Percentiles rank a stretch among this genome's conserved stretches.
phyloP scores from a whole-genome alignment of 495 filamentous ascomycete species.

The Tuber melanosporum region DNA sequence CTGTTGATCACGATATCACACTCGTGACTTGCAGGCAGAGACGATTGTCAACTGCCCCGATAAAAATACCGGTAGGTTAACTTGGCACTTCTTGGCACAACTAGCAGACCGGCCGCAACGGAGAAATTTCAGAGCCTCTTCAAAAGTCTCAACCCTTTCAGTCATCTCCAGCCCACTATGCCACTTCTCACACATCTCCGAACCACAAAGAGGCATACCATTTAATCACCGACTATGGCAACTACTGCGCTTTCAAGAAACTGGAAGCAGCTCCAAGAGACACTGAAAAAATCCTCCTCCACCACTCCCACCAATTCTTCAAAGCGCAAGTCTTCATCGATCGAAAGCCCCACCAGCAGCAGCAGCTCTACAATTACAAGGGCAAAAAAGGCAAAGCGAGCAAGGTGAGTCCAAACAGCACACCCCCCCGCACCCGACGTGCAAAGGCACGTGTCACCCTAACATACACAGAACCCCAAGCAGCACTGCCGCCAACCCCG shows the following conservation, averaged over 20 bases:
- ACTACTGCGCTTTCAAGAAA: conserved; percentile 31
- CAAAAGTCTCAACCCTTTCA: background rate
- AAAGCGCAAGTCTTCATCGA: conserved; percentile 7
- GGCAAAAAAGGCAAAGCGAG: background rate
- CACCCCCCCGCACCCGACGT: background rate
- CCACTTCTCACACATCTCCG: background rate
- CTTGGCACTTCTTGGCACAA: background rate
- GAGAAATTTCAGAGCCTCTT: background rate
- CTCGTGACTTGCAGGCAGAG: background rate
- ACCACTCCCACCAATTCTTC: background rate
- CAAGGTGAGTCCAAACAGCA: background rate
- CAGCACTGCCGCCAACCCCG: background rate
- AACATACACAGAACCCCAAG: background rate
- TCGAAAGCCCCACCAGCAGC: background rate
- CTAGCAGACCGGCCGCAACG: background rate
- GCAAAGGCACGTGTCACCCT: conserved; percentile 30
- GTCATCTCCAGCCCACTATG: background rate
- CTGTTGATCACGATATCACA: background rate
- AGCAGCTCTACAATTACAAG: background rate
- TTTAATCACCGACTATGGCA: conserved; percentile 14
- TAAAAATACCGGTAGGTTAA: background rate
- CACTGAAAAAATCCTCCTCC: conserved; percentile 6
- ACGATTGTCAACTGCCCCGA: background rate
- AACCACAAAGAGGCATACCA: background rate
- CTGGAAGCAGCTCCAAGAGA: conserved; percentile 37